These are phyloP conservation scores for Eimeria brunetti DNA, from an alignment of 169 alveolate genomes.

Conservation along the genomic window DNA sequence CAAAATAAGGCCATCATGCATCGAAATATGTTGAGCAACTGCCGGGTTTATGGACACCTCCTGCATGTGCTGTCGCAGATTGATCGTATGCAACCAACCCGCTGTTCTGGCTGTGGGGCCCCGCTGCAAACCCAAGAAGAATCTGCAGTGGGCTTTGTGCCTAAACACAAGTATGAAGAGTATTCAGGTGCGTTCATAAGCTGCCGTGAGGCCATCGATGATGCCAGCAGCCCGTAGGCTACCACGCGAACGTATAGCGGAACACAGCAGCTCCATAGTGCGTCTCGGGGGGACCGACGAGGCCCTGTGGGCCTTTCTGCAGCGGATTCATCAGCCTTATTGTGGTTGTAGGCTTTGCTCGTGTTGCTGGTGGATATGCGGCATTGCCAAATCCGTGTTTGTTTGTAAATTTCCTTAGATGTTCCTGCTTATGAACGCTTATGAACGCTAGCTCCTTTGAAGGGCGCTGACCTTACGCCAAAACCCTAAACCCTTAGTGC, in stretches of 20 bases:
- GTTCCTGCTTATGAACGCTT: not conserved
- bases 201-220: not conserved
- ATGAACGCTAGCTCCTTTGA: too few species aligned
- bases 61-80: conserved; percentile 10
- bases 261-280: not conserved
- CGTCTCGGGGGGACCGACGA: not conserved
- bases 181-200: not conserved
- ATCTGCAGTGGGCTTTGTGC: conserved; percentile 34
- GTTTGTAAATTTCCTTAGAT: not conserved
- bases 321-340: not conserved
- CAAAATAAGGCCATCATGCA: not conserved
- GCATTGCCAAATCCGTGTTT: not conserved
- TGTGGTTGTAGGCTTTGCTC: not conserved
- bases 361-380: not conserved
- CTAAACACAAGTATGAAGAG: conserved; percentile 48
- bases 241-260: too few species aligned
- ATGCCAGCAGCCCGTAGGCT: not conserved
- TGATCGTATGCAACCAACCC: conserved; percentile 61
- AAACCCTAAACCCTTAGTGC: too few species aligned
- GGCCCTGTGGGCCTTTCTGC: not conserved
- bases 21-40: not conserved
- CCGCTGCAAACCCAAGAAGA: conserved; percentile 54
- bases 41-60: not conserved
- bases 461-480: too few species aligned
- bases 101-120: conserved; percentile 78